Conservation (phyloP, 768 basidiomycete genomes). For the Amanita rimosa region DNA sequence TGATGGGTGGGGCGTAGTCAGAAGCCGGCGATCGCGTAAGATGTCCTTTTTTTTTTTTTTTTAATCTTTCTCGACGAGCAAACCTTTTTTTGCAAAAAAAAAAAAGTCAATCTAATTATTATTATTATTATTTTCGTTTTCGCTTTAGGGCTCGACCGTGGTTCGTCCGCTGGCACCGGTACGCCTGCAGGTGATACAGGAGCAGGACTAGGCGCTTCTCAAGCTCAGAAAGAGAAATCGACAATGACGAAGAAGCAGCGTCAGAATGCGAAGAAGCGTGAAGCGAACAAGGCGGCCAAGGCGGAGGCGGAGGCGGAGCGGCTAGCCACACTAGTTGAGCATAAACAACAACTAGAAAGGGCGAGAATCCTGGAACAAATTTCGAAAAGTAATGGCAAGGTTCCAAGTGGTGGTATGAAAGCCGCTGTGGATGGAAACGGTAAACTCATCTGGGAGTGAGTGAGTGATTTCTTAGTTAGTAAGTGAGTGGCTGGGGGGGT, state of each 20-base stretch:
- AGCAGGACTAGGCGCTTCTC: slow-evolving; percentile 5
- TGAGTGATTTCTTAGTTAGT: no score
- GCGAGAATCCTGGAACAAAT: slow-evolving; percentile 39
- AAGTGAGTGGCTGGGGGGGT: slow-evolving; percentile 9
- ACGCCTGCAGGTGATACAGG: slow-evolving; percentile 5
- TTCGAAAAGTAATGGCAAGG: slow-evolving; percentile 20
- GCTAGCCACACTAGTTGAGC: slow-evolving; percentile 38
- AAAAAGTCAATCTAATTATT: no score
- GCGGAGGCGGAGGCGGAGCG: slow-evolving; percentile 42
- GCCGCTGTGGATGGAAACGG: slow-evolving; percentile 46
- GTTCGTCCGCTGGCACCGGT: slow-evolving; percentile 1
- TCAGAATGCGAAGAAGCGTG: slow-evolving; percentile 50
- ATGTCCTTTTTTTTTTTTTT: background rate
- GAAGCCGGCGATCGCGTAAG: slow-evolving; percentile 38
- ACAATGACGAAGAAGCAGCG: slow-evolving; percentile 57
- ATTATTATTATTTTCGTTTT: no score
- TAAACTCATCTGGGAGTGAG: slow-evolving; percentile 51
- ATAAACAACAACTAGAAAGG: slow-evolving; percentile 50
- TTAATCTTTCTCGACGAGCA: background rate
- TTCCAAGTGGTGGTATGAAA: slow-evolving; percentile 47
- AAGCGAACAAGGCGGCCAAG: slow-evolving; percentile 46
- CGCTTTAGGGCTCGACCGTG: slow-evolving; percentile 10
- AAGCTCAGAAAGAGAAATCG: slow-evolving; percentile 25
- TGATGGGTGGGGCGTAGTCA: slow-evolving; percentile 74
- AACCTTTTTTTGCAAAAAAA: no score